A percentile compares a stretch with the other conserved stretches of the same genome.
These are phyloP conservation scores for Agaricus sinodeliciosus DNA, from an alignment of 768 basidiomycete genomes.

Conservation along the genomic window DNA sequence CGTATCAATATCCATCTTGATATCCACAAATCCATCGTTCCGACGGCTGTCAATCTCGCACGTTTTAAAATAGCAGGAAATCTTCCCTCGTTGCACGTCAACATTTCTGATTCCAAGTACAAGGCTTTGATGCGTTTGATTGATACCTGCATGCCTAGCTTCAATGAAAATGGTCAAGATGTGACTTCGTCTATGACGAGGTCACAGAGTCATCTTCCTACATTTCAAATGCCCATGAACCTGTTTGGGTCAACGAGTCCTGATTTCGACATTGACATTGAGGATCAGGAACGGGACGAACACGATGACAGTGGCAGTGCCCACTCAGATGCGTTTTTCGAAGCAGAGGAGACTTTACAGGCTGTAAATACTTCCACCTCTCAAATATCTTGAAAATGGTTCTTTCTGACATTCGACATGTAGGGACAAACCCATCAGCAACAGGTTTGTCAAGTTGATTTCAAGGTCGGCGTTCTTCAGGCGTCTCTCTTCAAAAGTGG, in stretches of 20 bases:
- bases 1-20: conserved; percentile 85
- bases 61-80: conserved; percentile 89
- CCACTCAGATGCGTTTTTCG: conserved; percentile 54
- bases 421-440: conserved; percentile 43
- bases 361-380: conserved; percentile 32
- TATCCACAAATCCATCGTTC: conserved; percentile 90
- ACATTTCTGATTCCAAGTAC: conserved; percentile 87
- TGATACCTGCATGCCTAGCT: conserved; percentile 84
- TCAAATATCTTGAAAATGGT: background rate
- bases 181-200: conserved; percentile 13
- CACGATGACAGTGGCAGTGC: conserved; percentile 29
- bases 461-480: conserved; percentile 78
- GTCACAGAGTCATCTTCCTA: conserved; percentile 20
- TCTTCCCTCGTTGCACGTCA: conserved; percentile 81
- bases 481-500: conserved; percentile 72
- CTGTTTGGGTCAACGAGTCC: conserved; percentile 47
- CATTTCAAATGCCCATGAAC: conserved; percentile 46
- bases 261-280: conserved; percentile 57
- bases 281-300: conserved; percentile 35
- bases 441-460: conserved; percentile 74
- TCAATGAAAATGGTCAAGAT: conserved; percentile 45
- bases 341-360: conserved; percentile 56
- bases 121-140: conserved; percentile 88
- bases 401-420: background rate
- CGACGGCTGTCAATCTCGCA: conserved; percentile 72